Evolutionary conservation across 164 flowering plant species (phyloP).

Genomic region (Dillenia turbinata): DNA sequence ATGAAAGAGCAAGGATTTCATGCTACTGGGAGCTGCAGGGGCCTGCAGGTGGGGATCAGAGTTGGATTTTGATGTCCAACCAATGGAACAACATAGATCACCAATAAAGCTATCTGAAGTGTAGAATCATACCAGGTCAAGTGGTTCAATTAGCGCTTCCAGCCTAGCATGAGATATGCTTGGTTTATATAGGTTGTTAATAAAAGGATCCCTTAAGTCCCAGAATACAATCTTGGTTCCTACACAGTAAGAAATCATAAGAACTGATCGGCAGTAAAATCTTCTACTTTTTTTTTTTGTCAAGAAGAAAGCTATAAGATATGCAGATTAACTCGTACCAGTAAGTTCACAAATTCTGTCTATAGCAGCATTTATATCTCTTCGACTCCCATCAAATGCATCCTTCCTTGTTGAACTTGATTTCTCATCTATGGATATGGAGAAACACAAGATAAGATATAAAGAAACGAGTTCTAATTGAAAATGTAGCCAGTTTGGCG

Average conservation of each 20-base stretch:
- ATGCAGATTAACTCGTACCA: slow-evolving; percentile 34
- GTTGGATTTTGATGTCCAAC: too few relatives aligned
- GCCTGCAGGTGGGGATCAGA: too few relatives aligned
- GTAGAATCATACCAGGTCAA: slow-evolving; percentile 63
- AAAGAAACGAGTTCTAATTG: too few relatives aligned
- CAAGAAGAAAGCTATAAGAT: neutral
- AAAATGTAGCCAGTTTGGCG: too few relatives aligned
- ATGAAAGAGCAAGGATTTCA: too few relatives aligned
- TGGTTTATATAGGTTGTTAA: slow-evolving; percentile 76
- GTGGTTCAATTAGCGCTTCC: slow-evolving; percentile 78
- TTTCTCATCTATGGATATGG: slow-evolving; percentile 33
- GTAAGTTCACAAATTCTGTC: slow-evolving; percentile 88
- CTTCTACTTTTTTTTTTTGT: neutral
- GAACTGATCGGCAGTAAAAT: slow-evolving; percentile 5
- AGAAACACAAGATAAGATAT: too few relatives aligned
- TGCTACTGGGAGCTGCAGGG: too few relatives aligned
- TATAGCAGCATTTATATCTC: slow-evolving; percentile 88
- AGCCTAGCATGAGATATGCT: slow-evolving; percentile 78
- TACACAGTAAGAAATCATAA: slow-evolving; percentile 21
- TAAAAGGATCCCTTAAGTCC: slow-evolving; percentile 88
- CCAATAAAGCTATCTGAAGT: too few relatives aligned
- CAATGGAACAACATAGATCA: too few relatives aligned
- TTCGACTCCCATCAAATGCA: slow-evolving; percentile 84
- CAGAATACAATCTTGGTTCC: slow-evolving; percentile 92
- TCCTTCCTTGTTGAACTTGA: slow-evolving; percentile 49